Percentiles rank a stretch among this genome's conserved stretches.
These are phyloP conservation scores for Saccharomycopsis crataegensis DNA, from an alignment of 1,139 yeast species.

Conservation along the genomic window DNA sequence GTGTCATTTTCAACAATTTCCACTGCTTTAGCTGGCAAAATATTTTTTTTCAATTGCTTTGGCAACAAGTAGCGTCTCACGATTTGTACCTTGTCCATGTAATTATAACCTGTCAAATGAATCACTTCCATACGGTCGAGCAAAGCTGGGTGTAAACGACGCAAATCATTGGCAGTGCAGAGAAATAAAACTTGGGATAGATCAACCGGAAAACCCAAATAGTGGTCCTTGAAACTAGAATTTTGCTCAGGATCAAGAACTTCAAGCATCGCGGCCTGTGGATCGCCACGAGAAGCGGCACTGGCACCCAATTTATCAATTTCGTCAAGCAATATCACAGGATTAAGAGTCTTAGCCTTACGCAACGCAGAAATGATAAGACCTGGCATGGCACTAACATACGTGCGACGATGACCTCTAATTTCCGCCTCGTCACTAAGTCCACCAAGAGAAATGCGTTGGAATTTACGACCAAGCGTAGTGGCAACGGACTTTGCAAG, in stretches of 20 bases:
- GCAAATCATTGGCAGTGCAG: slow-evolving; percentile 85
- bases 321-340: slow-evolving; percentile 84
- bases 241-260: slow-evolving; percentile 92
- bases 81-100: slow-evolving; percentile 69
- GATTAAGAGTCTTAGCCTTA: slow-evolving; percentile 75
- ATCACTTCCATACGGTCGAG: slow-evolving; percentile 84
- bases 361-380: slow-evolving; percentile 71
- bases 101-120: slow-evolving; percentile 73
- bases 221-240: slow-evolving; percentile 71
- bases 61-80: slow-evolving; percentile 69
- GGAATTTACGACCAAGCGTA: slow-evolving; percentile 74
- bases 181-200: slow-evolving; percentile 76
- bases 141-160: slow-evolving; percentile 69
- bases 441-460: slow-evolving; percentile 83
- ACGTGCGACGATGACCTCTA: slow-evolving; percentile 87
- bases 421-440: slow-evolving; percentile 85
- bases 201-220: slow-evolving; percentile 82
- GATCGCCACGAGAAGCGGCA: slow-evolving; percentile 68
- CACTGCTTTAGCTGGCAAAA: slow-evolving; percentile 43
- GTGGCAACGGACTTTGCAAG: slow-evolving; percentile 80
- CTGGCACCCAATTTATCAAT: slow-evolving; percentile 63
- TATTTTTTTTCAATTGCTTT: slow-evolving; percentile 68
- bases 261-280: slow-evolving; percentile 84
- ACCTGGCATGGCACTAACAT: slow-evolving; percentile 94
- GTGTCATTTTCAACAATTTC: slow-evolving; percentile 35